phyloP scores from a whole-genome alignment of 176 grass and related monocot genomes.

The Puccinellia tenuiflora region DNA sequence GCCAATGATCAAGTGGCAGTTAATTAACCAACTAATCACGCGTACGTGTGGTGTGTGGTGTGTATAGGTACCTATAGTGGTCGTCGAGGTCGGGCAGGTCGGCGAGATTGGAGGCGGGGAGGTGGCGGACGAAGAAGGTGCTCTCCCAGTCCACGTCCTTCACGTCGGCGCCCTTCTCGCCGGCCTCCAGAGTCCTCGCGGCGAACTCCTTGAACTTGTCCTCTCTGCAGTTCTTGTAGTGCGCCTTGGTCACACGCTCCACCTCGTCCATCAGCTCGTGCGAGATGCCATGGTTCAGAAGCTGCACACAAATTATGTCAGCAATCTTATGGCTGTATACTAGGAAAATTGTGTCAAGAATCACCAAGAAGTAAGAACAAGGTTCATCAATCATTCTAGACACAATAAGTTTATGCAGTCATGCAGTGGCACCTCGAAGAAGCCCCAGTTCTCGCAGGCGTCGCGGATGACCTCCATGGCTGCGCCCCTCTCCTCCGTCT shows the following conservation, averaged over 20 bases:
- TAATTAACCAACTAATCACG: background rate
- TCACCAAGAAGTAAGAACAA: background rate
- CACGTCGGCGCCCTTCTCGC: constrained; percentile 25
- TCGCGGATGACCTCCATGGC: constrained; percentile 69
- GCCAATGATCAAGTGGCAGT: background rate
- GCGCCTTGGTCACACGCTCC: constrained; percentile 73
- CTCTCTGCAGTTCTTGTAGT: constrained; percentile 50
- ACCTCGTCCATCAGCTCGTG: constrained; percentile 90
- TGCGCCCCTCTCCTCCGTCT: constrained; percentile 40
- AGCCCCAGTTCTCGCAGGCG: constrained; percentile 95
- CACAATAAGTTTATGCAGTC: background rate
- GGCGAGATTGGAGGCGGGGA: constrained; percentile 53
- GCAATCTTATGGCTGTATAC: background rate
- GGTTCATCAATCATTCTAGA: background rate
- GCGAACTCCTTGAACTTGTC: too few relatives aligned
- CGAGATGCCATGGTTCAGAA: constrained; percentile 89
- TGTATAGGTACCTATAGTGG: too few relatives aligned
- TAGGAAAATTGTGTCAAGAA: background rate
- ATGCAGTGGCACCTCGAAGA: constrained; percentile 71
- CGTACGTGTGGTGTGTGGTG: background rate
- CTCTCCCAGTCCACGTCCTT: constrained; percentile 87
- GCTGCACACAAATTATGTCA: constrained; percentile 20
- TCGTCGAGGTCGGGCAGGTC: too few relatives aligned
- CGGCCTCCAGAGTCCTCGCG: constrained; percentile 60
- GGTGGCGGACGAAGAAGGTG: constrained; percentile 83